Evolutionary conservation across 1,139 yeast genomes (phyloP), one percentile per base, ranked within the genome.

Genomic region (Entelexis sorbosivorans): DNA sequence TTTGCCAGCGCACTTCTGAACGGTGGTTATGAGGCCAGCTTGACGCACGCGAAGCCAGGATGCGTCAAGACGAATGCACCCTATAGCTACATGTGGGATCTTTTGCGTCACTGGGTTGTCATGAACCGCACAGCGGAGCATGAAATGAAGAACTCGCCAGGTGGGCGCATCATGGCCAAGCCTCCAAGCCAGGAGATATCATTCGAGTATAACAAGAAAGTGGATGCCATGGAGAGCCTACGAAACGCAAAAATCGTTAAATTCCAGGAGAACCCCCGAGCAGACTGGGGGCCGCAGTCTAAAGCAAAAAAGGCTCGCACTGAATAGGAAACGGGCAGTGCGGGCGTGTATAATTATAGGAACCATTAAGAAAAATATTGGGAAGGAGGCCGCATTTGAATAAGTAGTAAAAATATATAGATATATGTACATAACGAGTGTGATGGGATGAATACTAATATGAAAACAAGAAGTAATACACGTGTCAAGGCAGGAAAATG

Each of bases 201-300:
- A 38, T 81, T 81, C 57, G 81, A 63, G 24, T 59, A 60, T 74
- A 52, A 85, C 46, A 61, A 78, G 57, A 79, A 75, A 34, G 75
- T 76, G 42, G 75, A 82, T 59, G 73, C 70, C 34, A 73, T 71
- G 55, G 79, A 79, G 57, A 72, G 69, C 52, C 71, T 86, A 53
- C 74, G 96, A 60, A 81, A 78, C 58, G 73, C 86, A 56, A 87
- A 87, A 67, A 77, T 89, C 64, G 87, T 87, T 17, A 74, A 96
- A 59, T 89, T 75, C 67, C 98, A 88, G 66, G 88, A 82, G 63
- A 89, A 89, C 64, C 98, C 98, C 13, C 77, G 86, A 1, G 86
- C 83, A 66, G 82, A 85, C 64, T 91, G 98, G 98, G 98, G 98
- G 0, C 98, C 96, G 36, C 86, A 84, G 69, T 79, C 94, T 1